Evolutionary conservation across 371 early-diverging fungal genomes (phyloP).

Genomic region (Cokeromyces recurvatus): DNA sequence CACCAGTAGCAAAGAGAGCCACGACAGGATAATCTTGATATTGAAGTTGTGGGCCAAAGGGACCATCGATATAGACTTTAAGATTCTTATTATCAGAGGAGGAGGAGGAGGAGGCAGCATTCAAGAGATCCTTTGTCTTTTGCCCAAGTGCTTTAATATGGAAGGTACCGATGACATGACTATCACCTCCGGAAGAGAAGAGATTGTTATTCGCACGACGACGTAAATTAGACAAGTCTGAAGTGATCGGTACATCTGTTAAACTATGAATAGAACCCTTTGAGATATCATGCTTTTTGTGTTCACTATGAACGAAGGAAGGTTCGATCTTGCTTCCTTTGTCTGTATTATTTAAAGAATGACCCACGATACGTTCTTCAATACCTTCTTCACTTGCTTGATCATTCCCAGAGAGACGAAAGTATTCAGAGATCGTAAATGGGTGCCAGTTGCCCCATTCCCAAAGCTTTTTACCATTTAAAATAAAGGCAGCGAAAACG

Average conservation of each 20-base stretch:
- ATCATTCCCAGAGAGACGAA: slow-evolving; percentile 13
- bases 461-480: slow-evolving; percentile 15
- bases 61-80: slow-evolving; percentile 34
- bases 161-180: slow-evolving; percentile 18
- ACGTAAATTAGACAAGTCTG: slow-evolving; percentile 12
- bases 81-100: slow-evolving; percentile 10
- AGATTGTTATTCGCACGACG: slow-evolving; percentile 10
- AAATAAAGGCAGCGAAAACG: slow-evolving; percentile 31
- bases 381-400: slow-evolving; percentile 13
- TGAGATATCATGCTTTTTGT: not conserved
- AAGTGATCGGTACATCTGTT: slow-evolving; percentile 7
- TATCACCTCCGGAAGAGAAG: not conserved
- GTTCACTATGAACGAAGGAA: slow-evolving; percentile 5
- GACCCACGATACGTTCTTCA: slow-evolving; percentile 13
- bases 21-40: slow-evolving; percentile 37
- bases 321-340: no score
- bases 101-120: slow-evolving; percentile 3
- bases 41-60: slow-evolving; percentile 36
- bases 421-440: slow-evolving; percentile 39
- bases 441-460: slow-evolving; percentile 42
- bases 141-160: slow-evolving; percentile 44
- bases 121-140: slow-evolving; percentile 20
- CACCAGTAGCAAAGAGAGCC: slow-evolving; percentile 33
- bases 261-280: not conserved
- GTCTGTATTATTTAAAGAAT: not conserved